Conservation (phyloP, 176 grass and related monocot species). For the Oryza coarctata region DNA sequence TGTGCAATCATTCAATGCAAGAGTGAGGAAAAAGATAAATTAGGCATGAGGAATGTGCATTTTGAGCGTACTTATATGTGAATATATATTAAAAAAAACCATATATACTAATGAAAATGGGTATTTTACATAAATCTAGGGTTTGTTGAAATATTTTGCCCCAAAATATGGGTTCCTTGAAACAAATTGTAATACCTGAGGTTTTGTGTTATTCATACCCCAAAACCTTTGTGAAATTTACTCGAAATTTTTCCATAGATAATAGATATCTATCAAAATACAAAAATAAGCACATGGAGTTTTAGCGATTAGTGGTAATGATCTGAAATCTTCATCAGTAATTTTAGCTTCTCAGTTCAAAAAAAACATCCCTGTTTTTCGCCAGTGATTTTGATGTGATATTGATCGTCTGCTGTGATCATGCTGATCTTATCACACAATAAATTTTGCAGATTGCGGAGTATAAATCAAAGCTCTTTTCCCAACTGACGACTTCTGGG, state of each 20-base stretch:
- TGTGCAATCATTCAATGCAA: too few relatives aligned
- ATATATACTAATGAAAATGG: too few relatives aligned
- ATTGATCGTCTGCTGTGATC: neutral
- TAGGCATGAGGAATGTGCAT: too few relatives aligned
- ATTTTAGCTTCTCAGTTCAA: neutral
- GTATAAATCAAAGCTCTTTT: constrained; percentile 77
- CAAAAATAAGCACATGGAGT: neutral
- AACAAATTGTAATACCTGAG: too few relatives aligned
- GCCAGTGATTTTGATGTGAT: neutral
- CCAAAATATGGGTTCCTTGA: too few relatives aligned
- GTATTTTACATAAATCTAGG: too few relatives aligned
- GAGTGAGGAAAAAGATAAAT: too few relatives aligned
- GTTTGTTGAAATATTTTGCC: too few relatives aligned
- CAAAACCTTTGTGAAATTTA: too few relatives aligned
- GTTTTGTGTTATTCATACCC: too few relatives aligned
- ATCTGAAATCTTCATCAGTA: neutral
- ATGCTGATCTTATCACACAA: neutral
- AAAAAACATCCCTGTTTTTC: neutral
- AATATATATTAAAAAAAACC: too few relatives aligned
- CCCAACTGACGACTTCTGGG: constrained; percentile 36
- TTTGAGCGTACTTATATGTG: too few relatives aligned
- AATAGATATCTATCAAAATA: neutral
- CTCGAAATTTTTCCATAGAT: neutral
- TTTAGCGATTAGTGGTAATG: neutral
- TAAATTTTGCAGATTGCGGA: constrained; percentile 71